Percentiles rank a stretch among this genome's conserved stretches.
Evolutionary conservation across 2,329 filamentous ascomycete species (phyloP).

Genomic region (Hymenoscyphus infarciens): DNA sequence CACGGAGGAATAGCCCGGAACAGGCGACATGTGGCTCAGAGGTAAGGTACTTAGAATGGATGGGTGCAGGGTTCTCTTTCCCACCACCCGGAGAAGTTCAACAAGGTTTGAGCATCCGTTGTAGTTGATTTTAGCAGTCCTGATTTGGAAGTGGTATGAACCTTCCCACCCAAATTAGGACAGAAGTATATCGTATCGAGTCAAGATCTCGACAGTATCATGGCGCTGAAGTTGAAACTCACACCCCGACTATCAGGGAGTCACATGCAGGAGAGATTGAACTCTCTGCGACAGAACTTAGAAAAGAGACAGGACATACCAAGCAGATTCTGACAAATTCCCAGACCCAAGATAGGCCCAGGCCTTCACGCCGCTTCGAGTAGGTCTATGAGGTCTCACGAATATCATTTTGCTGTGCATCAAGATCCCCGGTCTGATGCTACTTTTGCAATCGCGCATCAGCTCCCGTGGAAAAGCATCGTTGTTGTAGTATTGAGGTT

Average conservation of each 20-base stretch:
- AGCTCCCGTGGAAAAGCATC: constrained; percentile 66
- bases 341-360: constrained; percentile 90
- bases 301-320: constrained; percentile 50
- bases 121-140: not conserved
- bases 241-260: not conserved
- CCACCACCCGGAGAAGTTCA: not conserved
- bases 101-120: not conserved
- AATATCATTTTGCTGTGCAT: constrained; percentile 82
- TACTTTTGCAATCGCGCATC: constrained; percentile 76
- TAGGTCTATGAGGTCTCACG: constrained; percentile 37
- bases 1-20: not conserved
- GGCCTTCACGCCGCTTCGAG: constrained; percentile 39
- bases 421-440: constrained; percentile 65
- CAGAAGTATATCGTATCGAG: too few species aligned
- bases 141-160: not conserved
- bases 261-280: not conserved
- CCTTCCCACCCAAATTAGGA: not conserved
- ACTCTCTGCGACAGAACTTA: not conserved
- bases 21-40: constrained; percentile 3
- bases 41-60: constrained; percentile 2
- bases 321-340: constrained; percentile 90
- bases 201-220: too few species aligned
- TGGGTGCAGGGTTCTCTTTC: not conserved
- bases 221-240: not conserved
- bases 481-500: constrained; percentile 65